A percentile compares a stretch with the other conserved stretches of the same genome.
These are phyloP conservation scores for Dioszegia aurantiaca DNA, from an alignment of 768 basidiomycete species.

Conservation along the genomic window DNA sequence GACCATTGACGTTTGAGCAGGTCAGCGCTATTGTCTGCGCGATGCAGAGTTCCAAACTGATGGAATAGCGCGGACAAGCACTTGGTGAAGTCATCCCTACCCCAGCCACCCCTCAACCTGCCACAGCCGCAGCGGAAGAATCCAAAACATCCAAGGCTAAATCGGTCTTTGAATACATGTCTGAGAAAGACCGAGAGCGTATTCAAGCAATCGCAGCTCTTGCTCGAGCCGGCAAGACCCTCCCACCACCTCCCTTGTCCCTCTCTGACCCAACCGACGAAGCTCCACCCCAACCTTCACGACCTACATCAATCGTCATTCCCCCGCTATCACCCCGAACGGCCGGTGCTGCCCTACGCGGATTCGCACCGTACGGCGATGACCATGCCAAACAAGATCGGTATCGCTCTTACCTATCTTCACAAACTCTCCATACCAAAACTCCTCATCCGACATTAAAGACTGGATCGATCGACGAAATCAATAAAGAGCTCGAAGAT, in stretches of 20 bases:
- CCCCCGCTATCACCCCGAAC: constrained; percentile 70
- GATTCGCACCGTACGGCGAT: constrained; percentile 81
- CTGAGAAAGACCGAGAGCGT: constrained; percentile 84
- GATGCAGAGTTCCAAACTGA: neutral
- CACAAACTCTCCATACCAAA: constrained; percentile 60
- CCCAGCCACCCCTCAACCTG: neutral
- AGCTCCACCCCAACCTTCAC: constrained; percentile 41
- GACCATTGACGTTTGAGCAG: constrained; percentile 68
- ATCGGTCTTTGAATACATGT: constrained; percentile 92
- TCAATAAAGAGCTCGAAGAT: constrained; percentile 77
- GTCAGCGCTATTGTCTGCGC: constrained; percentile 55
- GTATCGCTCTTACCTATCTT: constrained; percentile 75
- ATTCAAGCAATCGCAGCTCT: constrained; percentile 55
- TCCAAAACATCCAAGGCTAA: constrained; percentile 56
- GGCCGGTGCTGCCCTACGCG: constrained; percentile 79
- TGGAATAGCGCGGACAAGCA: constrained; percentile 67
- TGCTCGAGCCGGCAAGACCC: constrained; percentile 5
- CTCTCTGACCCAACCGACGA: constrained; percentile 46
- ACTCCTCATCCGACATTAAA: constrained; percentile 57
- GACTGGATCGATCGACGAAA: constrained; percentile 65
- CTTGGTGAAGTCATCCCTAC: constrained; percentile 60
- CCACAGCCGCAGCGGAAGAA: constrained; percentile 55
- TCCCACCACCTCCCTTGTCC: constrained; percentile 17
- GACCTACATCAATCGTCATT: constrained; percentile 56
- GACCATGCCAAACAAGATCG: constrained; percentile 73